These are phyloP conservation scores for Cordyceps javanica DNA, from an alignment of 2,329 filamentous ascomycete genomes.

Conservation along the genomic window DNA sequence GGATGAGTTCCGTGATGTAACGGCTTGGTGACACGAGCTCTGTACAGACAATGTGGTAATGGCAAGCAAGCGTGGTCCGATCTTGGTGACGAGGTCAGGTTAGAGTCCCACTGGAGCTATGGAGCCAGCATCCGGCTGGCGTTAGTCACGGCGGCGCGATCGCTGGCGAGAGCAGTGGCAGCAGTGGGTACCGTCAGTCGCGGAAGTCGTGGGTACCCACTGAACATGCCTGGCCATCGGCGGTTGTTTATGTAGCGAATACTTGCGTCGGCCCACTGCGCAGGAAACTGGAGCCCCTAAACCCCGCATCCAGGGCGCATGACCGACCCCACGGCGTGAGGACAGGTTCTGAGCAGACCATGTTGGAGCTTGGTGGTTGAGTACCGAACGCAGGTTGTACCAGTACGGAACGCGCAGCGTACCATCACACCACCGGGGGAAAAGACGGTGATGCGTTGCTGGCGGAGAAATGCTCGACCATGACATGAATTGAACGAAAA, in stretches of 20 bases:
- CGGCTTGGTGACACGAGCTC: conserved; percentile 4
- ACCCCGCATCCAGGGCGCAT: conserved; percentile 12
- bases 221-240: background rate
- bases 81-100: conserved; percentile 13
- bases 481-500: background rate
- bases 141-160: conserved; percentile 7
- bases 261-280: background rate
- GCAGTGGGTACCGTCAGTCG: background rate
- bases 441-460: no score
- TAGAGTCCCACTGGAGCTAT: conserved; percentile 10
- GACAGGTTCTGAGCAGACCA: background rate
- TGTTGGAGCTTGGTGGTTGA: no score
- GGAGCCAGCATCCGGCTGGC: conserved; percentile 5
- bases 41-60: conserved; percentile 1
- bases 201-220: background rate
- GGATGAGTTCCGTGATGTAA: conserved; percentile 5
- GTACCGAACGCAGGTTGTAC: no score
- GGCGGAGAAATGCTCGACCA: background rate
- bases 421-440: no score
- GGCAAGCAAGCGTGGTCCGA: conserved; percentile 10
- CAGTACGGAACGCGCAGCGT: no score
- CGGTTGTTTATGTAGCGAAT: background rate
- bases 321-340: conserved; percentile 6
- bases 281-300: conserved; percentile 4
- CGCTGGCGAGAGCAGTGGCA: background rate